phyloP scores from a whole-genome alignment of 257 asterid genomes.

The Forsythia suspensa region DNA sequence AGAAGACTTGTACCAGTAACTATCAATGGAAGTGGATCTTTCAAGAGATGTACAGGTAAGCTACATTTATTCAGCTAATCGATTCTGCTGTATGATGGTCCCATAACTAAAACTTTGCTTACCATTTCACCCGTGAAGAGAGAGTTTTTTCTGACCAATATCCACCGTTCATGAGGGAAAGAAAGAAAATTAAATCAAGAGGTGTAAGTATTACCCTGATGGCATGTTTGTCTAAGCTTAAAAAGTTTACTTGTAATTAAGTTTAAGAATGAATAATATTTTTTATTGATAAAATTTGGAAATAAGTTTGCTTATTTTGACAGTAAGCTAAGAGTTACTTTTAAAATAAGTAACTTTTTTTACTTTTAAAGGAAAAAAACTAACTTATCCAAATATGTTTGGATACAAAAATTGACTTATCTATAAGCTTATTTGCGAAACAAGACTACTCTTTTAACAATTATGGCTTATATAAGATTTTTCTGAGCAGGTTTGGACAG shows the following conservation, averaged over 20 bases:
- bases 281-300: too few species aligned
- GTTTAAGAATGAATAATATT: not conserved
- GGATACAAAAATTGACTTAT: too few species aligned
- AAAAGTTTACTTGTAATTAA: not conserved
- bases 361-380: too few species aligned
- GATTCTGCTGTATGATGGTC: not conserved
- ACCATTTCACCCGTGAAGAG: not conserved
- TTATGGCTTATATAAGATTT: too few species aligned
- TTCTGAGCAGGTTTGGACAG: too few species aligned
- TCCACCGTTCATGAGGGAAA: too few species aligned
- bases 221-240: too few species aligned
- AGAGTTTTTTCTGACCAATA: too few species aligned
- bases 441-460: too few species aligned
- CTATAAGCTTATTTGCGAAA: too few species aligned
- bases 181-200: not conserved
- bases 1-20: constrained; percentile 53
- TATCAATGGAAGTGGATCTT: constrained; percentile 66
- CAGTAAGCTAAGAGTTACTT: not conserved
- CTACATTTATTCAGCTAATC: not conserved
- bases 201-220: too few species aligned
- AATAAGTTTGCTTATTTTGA: not conserved
- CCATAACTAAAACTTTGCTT: not conserved
- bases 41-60: constrained; percentile 61
- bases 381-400: too few species aligned
- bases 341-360: not conserved